Percentiles rank a stretch among this genome's conserved stretches.
These are phyloP conservation scores for Powellomyces hirtus DNA, from an alignment of 192 early-diverging fungal species.

Conservation along the genomic window DNA sequence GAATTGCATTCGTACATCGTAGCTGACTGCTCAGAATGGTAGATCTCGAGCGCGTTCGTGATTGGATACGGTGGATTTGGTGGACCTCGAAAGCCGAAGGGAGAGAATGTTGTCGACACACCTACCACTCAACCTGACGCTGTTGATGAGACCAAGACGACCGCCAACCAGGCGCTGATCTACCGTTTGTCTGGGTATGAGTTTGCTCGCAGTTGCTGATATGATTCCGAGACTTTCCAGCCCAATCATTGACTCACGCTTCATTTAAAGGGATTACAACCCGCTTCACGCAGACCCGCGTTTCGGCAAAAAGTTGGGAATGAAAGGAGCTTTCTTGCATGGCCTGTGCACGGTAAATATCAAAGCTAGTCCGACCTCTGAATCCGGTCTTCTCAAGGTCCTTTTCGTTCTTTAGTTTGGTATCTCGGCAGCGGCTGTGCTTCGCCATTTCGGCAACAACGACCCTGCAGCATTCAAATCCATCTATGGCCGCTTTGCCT, in stretches of 20 bases:
- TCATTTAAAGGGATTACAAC: conserved; percentile 67
- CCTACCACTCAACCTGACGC: conserved; percentile 62
- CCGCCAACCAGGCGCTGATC: conserved; percentile 59
- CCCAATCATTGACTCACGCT: no score
- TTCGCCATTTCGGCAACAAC: conserved; percentile 53
- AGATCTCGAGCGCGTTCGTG: conserved; percentile 62
- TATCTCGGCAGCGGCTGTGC: conserved; percentile 54
- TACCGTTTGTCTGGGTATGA: conserved; percentile 71
- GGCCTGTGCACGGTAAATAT: conserved; percentile 63
- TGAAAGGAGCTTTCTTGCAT: conserved; percentile 72
- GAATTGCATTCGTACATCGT: no score
- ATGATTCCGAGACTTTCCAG: no score
- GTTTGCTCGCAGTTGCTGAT: background rate
- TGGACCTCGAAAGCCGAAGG: conserved; percentile 65
- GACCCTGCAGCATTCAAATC: conserved; percentile 56
- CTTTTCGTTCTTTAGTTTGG: conserved; percentile 53
- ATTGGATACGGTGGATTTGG: conserved; percentile 67
- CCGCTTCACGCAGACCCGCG: conserved; percentile 71
- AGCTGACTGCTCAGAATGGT: no score
- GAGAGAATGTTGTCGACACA: conserved; percentile 35
- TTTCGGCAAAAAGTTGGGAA: conserved; percentile 65
- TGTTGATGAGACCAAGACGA: conserved; percentile 43
- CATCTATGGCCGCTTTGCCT: conserved; percentile 66
- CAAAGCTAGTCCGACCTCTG: background rate
- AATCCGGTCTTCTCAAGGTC: background rate